Percentiles rank a stretch among this genome's conserved stretches.
Conservation (phyloP, 108 stramenopile genomes). For the Aurantiochytrium sp. region DNA sequence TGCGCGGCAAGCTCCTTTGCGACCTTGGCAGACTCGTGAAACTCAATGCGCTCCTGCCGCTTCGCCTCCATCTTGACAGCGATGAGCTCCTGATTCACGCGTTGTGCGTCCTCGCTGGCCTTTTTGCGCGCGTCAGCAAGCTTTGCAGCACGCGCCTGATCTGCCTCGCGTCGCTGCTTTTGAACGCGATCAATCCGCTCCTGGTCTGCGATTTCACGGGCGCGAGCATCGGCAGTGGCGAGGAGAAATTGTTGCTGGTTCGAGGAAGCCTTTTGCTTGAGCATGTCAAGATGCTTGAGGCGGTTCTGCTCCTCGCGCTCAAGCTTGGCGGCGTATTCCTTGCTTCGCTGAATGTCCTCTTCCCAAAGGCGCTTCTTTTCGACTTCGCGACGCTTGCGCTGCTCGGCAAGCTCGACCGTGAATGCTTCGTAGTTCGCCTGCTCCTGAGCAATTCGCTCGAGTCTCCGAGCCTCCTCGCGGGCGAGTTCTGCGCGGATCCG, state of each 20-base stretch:
- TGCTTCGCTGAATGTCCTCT: background rate
- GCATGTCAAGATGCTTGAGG: background rate
- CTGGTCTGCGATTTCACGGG: background rate
- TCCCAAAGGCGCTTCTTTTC: background rate
- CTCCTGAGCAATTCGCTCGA: background rate
- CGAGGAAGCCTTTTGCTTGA: background rate
- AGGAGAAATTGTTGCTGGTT: background rate
- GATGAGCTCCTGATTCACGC: background rate
- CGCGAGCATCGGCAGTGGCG: background rate
- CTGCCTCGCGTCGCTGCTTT: background rate
- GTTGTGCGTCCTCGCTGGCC: background rate
- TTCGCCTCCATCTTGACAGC: background rate
- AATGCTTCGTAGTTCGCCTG: background rate
- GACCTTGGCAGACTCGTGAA: background rate
- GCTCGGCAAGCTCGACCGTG: background rate
- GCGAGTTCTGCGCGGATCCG: background rate
- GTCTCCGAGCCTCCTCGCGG: background rate
- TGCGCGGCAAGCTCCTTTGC: background rate
- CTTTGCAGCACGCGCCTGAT: background rate
- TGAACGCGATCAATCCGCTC: background rate
- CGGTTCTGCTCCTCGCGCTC: slow-evolving; percentile 14
- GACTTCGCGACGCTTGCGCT: background rate
- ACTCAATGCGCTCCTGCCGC: background rate
- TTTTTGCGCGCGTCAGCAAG: background rate
- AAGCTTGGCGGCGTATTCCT: background rate